These are phyloP conservation scores for Coemansia sp. DNA, from an alignment of 192 early-diverging fungal genomes.

Conservation along the genomic window DNA sequence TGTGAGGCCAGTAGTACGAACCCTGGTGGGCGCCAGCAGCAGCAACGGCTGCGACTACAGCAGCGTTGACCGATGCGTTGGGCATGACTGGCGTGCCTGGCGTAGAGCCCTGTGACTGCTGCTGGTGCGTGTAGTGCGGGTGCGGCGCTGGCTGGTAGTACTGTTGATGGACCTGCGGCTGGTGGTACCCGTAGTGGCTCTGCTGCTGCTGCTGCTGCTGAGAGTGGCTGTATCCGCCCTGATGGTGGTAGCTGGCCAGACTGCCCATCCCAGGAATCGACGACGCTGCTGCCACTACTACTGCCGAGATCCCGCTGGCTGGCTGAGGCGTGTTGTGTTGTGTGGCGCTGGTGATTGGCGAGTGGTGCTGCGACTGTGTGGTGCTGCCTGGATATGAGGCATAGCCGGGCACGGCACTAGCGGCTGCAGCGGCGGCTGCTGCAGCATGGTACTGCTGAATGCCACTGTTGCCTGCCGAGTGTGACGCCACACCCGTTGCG, in stretches of 20 bases:
- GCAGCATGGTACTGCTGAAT: slow-evolving; percentile 21
- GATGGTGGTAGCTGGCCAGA: slow-evolving; percentile 50
- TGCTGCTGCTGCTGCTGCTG: slow-evolving; percentile 34
- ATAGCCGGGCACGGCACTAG: slow-evolving; percentile 33
- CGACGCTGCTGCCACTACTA: slow-evolving; percentile 30
- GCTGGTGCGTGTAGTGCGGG: slow-evolving; percentile 11
- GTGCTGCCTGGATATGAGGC: slow-evolving; percentile 44
- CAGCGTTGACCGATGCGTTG: slow-evolving; percentile 28
- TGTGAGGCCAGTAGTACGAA: slow-evolving; percentile 29
- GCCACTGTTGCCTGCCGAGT: neutral
- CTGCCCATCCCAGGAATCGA: slow-evolving; percentile 36
- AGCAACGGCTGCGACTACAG: slow-evolving; percentile 24
- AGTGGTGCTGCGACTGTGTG: slow-evolving; percentile 53
- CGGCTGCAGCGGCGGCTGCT: slow-evolving; percentile 11
- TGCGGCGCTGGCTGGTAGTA: slow-evolving; percentile 23
- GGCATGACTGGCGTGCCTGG: slow-evolving; percentile 18
- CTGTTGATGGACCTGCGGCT: slow-evolving; percentile 9
- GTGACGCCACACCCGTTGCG: slow-evolving; percentile 7
- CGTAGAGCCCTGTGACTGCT: slow-evolving; percentile 18
- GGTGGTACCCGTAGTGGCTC: slow-evolving; percentile 36
- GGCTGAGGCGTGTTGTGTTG: slow-evolving; percentile 26
- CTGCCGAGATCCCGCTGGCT: slow-evolving; percentile 17
- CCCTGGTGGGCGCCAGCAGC: slow-evolving; percentile 24
- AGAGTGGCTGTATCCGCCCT: slow-evolving; percentile 22
- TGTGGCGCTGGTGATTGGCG: slow-evolving; percentile 33